Percentiles rank a stretch among this genome's conserved stretches.
Conservation (phyloP, 192 early-diverging fungal species). For the Coemansia sp. region DNA sequence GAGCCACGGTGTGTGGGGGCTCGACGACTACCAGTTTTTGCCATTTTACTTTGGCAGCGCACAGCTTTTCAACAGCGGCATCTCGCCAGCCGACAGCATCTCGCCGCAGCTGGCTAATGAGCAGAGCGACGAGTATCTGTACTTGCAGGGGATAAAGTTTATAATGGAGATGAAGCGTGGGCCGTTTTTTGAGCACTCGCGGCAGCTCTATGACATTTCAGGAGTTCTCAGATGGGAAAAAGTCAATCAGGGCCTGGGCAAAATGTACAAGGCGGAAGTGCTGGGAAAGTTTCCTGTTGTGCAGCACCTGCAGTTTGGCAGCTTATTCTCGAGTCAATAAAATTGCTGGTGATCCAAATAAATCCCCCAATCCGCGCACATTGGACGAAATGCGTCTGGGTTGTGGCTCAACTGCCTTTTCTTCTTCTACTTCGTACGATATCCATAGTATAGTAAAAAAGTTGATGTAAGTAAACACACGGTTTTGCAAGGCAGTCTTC, state of each 20-base stretch:
- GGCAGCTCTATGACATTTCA: constrained; percentile 74
- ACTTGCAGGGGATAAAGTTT: constrained; percentile 78
- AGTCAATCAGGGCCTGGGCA: constrained; percentile 71
- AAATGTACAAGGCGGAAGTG: constrained; percentile 75
- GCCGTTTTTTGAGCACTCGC: constrained; percentile 75
- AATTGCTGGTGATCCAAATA: background rate
- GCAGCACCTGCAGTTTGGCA: constrained; percentile 77
- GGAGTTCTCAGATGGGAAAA: constrained; percentile 70
- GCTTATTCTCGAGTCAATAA: constrained; percentile 43
- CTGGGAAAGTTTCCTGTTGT: constrained; percentile 74
- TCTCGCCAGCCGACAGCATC: constrained; percentile 75
- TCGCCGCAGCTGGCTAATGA: constrained; percentile 55
- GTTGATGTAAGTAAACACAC: no score
- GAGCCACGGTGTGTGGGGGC: constrained; percentile 94
- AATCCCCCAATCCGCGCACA: no score
- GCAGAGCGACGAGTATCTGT: constrained; percentile 75
- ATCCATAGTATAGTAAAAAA: no score
- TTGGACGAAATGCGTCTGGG: no score
- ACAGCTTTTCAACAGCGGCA: constrained; percentile 70
- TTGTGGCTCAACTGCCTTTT: no score
- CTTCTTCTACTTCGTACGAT: no score
- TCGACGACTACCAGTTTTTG: constrained; percentile 97
- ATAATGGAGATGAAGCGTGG: constrained; percentile 70
- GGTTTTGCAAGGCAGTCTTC: no score
- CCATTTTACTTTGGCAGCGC: constrained; percentile 92